phyloP scores from a whole-genome alignment of 352 stramenopile species.

The Pythium pyrilobum region DNA sequence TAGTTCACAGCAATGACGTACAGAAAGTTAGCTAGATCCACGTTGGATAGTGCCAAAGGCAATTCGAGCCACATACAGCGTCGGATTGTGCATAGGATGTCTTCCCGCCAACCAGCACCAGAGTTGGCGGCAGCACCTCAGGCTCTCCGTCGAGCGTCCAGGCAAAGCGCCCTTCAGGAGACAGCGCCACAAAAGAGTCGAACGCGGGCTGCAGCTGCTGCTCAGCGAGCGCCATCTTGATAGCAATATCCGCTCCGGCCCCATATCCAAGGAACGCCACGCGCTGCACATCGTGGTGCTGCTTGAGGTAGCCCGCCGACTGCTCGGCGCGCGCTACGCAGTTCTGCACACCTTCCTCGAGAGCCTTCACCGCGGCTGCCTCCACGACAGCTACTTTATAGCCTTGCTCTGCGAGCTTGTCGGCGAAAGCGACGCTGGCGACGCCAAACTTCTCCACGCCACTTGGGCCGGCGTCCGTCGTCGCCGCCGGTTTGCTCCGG shows the following conservation, averaged over 20 bases:
- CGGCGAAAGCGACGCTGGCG: conserved; percentile 66
- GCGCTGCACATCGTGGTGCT: conserved; percentile 71
- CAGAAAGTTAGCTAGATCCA: too few relatives aligned
- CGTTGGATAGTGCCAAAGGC: too few relatives aligned
- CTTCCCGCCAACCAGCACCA: conserved; percentile 65
- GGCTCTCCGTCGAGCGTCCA: conserved; percentile 20
- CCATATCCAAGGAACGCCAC: conserved; percentile 64
- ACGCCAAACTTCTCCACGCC: conserved; percentile 29
- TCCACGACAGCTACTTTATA: conserved; percentile 84
- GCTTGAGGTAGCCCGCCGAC: conserved; percentile 51
- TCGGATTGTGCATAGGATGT: conserved; percentile 58
- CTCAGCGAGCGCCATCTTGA: conserved; percentile 53
- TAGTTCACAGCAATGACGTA: too few relatives aligned
- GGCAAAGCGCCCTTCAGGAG: conserved; percentile 43
- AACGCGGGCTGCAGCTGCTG: conserved; percentile 16
- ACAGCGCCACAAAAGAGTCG: conserved; percentile 71
- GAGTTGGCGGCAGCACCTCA: conserved; percentile 28
- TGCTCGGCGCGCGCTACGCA: conserved; percentile 31
- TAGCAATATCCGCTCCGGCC: conserved; percentile 56
- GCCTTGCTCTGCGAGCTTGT: conserved; percentile 83
- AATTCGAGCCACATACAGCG: conserved; percentile 39
- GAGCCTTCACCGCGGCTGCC: conserved; percentile 24
- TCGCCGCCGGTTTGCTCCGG: conserved; percentile 9
- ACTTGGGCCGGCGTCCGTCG: not conserved
- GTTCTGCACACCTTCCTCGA: conserved; percentile 2